Evolutionary conservation across 75 land plant species (phyloP), one percentile per base, ranked within the genome.

Genomic region (Cryptomeria japonica): DNA sequence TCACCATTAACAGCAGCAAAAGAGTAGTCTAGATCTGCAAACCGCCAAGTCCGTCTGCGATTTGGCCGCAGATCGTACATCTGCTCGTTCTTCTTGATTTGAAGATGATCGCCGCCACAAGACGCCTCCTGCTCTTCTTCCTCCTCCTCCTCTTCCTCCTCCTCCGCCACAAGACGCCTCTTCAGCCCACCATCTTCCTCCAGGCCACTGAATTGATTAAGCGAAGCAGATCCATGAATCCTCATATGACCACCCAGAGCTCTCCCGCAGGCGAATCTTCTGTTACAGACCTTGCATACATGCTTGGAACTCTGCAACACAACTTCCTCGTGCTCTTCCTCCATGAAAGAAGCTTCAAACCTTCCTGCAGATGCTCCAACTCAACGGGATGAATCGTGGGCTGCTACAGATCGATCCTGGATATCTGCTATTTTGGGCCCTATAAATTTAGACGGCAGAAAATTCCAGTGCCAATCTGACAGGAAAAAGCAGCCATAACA

Each of bases 181-280:
- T 8, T 32, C 28, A 75, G 3, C 15, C 77, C 77, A 3, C 14
- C 77, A 34, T 75, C 84, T 82, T 82, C 84, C 6, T 78, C 22
- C 6, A 36, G 4, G 14, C 14, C 42, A 36, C 22, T 7, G 19
- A 41, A 39, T 38, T 38, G 44, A 2, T 51, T 51, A 5, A 10
- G 9, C 18, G 9, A 37, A 7, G 42, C 38, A 34, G 84, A 82
- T 82, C 95, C 97, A 64, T 96, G 96, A 2, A 94, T 95, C 75
- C 96, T 89, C 96, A 95, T 95, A 86, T 95, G 94, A 11, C 97
- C 96, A 2, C 97, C 96, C 8, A 95, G 87, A 0, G 95, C 96
- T 72, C 95, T 89, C 2, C 94, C 96, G 44, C 94, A 96, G 13
- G 90, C 87, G 84, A 95, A 93, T 36, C 93, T 93, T 80, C 92